These are phyloP conservation scores for Pythium myriotylum DNA, from an alignment of 352 stramenopile species.

Conservation along the genomic window DNA sequence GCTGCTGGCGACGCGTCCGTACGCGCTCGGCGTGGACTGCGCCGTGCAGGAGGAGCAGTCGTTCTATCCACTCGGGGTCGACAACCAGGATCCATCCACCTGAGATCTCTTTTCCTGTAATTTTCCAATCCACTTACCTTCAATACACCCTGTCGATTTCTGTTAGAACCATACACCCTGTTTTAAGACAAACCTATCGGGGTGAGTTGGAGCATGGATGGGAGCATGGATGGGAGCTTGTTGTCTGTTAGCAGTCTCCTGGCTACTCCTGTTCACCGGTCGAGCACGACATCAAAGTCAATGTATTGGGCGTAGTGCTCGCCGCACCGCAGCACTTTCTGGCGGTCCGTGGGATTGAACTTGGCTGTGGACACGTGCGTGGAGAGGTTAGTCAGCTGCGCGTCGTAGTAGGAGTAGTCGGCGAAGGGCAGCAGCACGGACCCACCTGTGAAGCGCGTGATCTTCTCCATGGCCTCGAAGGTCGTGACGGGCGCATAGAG, in stretches of 20 bases:
- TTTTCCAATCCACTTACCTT: background rate
- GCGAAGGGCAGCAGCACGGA: background rate
- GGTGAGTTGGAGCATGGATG: no score
- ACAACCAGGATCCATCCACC: no score
- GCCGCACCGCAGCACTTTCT: conserved; percentile 80
- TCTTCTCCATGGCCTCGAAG: conserved; percentile 82
- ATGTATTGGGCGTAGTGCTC: conserved; percentile 87
- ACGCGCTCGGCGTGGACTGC: conserved; percentile 1
- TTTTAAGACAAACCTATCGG: no score
- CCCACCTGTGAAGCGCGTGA: conserved; percentile 77
- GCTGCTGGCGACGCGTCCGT: background rate
- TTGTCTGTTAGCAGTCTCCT: no score
- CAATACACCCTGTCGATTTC: no score
- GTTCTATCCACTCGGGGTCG: conserved; percentile 10
- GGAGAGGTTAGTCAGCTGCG: background rate
- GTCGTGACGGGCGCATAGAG: conserved; percentile 82
- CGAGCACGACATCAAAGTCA: conserved; percentile 77
- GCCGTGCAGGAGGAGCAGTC: background rate
- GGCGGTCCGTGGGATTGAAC: conserved; percentile 83
- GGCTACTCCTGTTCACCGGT: conserved; percentile 46
- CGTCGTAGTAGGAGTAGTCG: no score
- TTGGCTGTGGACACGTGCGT: conserved; percentile 54
- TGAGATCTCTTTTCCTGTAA: conserved; percentile 3
- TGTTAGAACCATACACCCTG: no score
- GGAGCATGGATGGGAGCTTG: no score